These are phyloP conservation scores for Clitoria ternatea DNA, from an alignment of 306 rosid genomes.

Conservation along the genomic window DNA sequence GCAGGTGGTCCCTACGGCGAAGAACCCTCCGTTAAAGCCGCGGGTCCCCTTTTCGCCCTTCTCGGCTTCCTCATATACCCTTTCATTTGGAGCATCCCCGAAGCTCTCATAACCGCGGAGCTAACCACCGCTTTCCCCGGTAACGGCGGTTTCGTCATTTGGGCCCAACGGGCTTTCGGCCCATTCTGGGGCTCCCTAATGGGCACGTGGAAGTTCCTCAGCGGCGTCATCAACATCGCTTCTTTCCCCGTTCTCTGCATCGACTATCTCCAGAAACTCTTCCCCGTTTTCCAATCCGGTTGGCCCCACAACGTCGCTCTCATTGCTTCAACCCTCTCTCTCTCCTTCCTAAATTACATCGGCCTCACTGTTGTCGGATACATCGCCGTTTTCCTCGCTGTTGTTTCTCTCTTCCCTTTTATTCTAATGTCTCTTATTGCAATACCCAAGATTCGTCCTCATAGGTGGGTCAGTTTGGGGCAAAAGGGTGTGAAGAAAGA, in stretches of 20 bases:
- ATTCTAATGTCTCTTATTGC: constrained; percentile 29
- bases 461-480: constrained; percentile 31
- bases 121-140: constrained; percentile 32
- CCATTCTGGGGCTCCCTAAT: constrained; percentile 32
- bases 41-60: constrained; percentile 33
- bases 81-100: constrained; percentile 38
- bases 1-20: constrained; percentile 46
- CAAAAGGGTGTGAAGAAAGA: constrained; percentile 34
- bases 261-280: constrained; percentile 18
- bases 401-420: constrained; percentile 25
- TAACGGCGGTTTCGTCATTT: constrained; percentile 32
- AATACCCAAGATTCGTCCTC: constrained; percentile 22
- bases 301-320: constrained; percentile 29
- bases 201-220: constrained; percentile 40
- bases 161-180: constrained; percentile 40
- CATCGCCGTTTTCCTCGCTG: background rate
- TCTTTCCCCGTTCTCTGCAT: constrained; percentile 35
- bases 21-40: constrained; percentile 38
- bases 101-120: constrained; percentile 37
- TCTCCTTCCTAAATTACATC: constrained; percentile 28
- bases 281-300: constrained; percentile 24
- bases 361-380: constrained; percentile 34
- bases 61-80: constrained; percentile 37
- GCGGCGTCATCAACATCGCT: constrained; percentile 38
- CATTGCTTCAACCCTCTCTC: background rate